These are phyloP conservation scores for Hymenoscyphus fraxineus DNA, from an alignment of 2,329 filamentous ascomycete genomes.

Conservation along the genomic window DNA sequence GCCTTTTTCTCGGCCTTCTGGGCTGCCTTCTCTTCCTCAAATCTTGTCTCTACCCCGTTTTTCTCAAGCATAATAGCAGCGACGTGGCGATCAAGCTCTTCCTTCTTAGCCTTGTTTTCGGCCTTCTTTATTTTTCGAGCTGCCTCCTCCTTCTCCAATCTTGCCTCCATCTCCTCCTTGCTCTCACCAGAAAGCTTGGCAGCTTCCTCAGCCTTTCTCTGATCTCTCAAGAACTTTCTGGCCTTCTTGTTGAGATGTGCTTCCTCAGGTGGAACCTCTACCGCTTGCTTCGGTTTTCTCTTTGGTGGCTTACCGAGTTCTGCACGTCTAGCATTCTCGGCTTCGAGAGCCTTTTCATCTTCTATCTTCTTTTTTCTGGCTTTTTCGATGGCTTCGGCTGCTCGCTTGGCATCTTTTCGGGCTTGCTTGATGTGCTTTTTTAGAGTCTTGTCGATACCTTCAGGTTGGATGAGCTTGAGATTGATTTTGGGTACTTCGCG, in stretches of 20 bases:
- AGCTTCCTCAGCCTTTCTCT: not conserved
- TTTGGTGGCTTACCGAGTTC: not conserved
- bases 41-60: too few species aligned
- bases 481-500: not conserved
- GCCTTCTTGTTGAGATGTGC: not conserved
- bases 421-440: not conserved
- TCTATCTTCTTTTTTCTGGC: not conserved
- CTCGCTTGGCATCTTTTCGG: conserved; percentile 4
- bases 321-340: not conserved
- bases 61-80: not conserved
- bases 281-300: not conserved
- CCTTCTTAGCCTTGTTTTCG: conserved; percentile 10
- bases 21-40: too few species aligned
- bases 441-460: not conserved
- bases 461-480: conserved; percentile 1
- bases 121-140: conserved; percentile 10
- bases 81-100: not conserved
- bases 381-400: not conserved
- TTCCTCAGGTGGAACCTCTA: not conserved
- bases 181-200: not conserved
- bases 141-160: not conserved
- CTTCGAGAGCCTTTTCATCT: not conserved
- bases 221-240: not conserved
- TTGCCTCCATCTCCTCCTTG: not conserved
- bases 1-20: not conserved